Evolutionary conservation across 352 stramenopile species (phyloP), one percentile per base, ranked within the genome.

Genomic region (Globisporangium echinulatum): DNA sequence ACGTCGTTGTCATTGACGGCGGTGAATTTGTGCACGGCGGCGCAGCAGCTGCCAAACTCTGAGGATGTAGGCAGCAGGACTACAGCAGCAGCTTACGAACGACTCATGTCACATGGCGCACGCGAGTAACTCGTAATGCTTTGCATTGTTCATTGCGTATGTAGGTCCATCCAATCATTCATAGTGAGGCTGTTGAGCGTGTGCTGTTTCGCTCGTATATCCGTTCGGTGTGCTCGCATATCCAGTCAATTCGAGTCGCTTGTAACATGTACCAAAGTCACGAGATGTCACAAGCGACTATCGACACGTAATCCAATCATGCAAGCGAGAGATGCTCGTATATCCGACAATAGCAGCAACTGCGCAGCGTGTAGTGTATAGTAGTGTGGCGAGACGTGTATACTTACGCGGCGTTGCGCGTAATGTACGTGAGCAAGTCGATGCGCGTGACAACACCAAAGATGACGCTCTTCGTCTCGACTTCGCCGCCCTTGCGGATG

Each of bases 371-470:
- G 51, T 63, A 63, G 37, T 63, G 58, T 63, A 57, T 57, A 53
- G 36, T 7, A 8, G 13, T 8, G 5, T 44, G 8, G 25, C 25
- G 25, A 33, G 25, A 33, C 25, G 25, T 33, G 25, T 33, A 33
- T 1, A 11, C 25, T 51, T 55, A 64, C 6, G 53, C 46, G 11
- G 58, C 37, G 58, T 64, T 54, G 58, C 58, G 58, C 51, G 89
- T 93, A 69, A 98, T 97, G 79, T 93, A 98, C 69, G 97, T 97
- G 62, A 99, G 78, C 58, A 99, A 74, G 72, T 99, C 96, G 73
- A 99, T 98, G 25, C 96, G 75, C 57, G 92, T 98, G 39, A 97
- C 94, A 52, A 99, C 92, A 33, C 94, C 94, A 51, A 83, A 89
- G 60, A 98, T 85, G 39, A 66, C 60, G 19, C 53, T 61, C 61